Percentiles rank a stretch among this genome's conserved stretches.
Conservation (phyloP, 2,329 filamentous ascomycete species). For the Fusarium sp. region DNA sequence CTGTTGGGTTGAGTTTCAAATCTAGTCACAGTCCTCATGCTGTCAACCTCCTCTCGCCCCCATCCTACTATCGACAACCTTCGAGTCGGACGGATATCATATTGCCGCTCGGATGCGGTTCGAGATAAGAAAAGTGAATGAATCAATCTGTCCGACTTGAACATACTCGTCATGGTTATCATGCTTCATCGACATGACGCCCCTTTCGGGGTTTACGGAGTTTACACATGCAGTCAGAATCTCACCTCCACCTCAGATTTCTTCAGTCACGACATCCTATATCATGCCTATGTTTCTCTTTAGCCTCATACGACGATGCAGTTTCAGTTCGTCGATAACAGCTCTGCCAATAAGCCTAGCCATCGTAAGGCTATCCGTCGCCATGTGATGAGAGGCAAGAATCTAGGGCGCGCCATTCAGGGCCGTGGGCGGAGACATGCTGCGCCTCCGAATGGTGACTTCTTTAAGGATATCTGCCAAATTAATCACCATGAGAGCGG, state of each 20-base stretch:
- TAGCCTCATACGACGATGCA: constrained; percentile 20
- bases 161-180: background rate
- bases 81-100: background rate
- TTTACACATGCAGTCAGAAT: constrained; percentile 22
- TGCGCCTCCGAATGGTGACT: background rate
- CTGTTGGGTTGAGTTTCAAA: background rate
- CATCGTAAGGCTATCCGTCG: constrained; percentile 33
- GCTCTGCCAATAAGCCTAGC: constrained; percentile 5
- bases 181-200: background rate
- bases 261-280: constrained; percentile 1
- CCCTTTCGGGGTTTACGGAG: constrained; percentile 33
- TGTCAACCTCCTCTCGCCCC: background rate
- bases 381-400: constrained; percentile 43
- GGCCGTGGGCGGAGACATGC: constrained; percentile 37
- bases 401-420: constrained; percentile 33
- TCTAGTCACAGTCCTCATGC: background rate
- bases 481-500: background rate
- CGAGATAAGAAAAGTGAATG: background rate
- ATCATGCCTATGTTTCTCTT: background rate
- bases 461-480: background rate
- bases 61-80: background rate
- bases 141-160: background rate
- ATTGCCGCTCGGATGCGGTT: background rate
- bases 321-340: constrained; percentile 38
- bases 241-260: constrained; percentile 6